Base-by-base conservation (phyloP, 2,329 filamentous ascomycete species). In the Emergomyces orientalis region DNA sequence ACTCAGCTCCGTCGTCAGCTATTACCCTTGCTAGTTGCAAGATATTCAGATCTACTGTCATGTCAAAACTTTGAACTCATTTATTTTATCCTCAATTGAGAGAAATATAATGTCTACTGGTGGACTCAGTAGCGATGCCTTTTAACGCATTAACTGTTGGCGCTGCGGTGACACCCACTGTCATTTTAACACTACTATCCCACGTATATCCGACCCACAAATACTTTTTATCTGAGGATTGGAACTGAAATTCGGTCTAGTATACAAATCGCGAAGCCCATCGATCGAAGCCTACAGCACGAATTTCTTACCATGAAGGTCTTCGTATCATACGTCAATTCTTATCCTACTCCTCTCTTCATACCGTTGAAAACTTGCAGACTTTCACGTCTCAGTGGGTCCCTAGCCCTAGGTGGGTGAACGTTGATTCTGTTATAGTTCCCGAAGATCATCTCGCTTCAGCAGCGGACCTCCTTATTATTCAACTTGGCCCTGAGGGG, bases 291-390 rank as follows among this genome's bases (percentile, higher is more conserved):
- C 93, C 93, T 0, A 96, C 90, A 1, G 89, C 89, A 0, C 90
- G 96, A 74, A 86, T 99, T 62, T 92, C 91, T 61, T 99, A 99
- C 77, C 90, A 97, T 72, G 90, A 97, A 77, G 93, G 92, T 45
- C 82, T 99, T 17, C 86, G 90, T 67, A 82, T 99, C 59, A 88
- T 97, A 69, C 89, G 91, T 59, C 85, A 88, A 43, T 97, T 99
- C 75, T 83, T 99, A 43, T 76, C 84, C 51, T 94, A 91, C 75
- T 88, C 91, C 3, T 91, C 93, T 0, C 87, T 90, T 66, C 90
- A 97, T 74, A 91, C 90, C 0, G 88, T 99, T 69, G 94, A 99
- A 76, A 91, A 97, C 66, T 77, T 97, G 37, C 94, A 99, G 72
- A 86, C 87, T 3, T 97, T 97, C 74, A 97, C 93, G 0, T 81